Base-by-base conservation (phyloP, 129 eudicot species). In the Kitagawia praeruptora region DNA sequence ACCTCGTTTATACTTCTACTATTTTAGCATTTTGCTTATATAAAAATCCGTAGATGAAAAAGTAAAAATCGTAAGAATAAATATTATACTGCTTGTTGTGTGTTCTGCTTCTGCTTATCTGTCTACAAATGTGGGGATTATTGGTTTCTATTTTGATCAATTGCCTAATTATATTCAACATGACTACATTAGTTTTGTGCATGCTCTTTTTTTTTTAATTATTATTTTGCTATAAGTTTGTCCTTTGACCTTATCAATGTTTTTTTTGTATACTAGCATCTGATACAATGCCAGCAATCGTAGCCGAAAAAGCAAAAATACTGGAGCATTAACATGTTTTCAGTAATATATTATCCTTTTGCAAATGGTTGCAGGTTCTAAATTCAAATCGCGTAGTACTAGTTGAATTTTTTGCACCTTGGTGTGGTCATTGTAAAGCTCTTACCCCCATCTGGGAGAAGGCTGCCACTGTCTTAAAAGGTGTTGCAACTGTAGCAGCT, bases 351-450 rank as follows among this genome's bases (percentile, higher is more conserved):
- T 21, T 56, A 27, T 64, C 71, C 37, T 64, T 28, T 66, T 73
- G 34, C 76, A 23, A 73, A 44, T 73, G 34, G 27, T 66, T 34
- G 77, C 86, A 93, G 98, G 98, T 89, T 69, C 78, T 89, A 25
- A 88, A 94, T 88, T 89, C 98, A 18, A 91, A 94, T 49, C 86
- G 98, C 42, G 90, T 94, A 45, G 98, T 94, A 6, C 67, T 94
- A 56, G 97, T 94, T 42, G 98, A 94, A 88, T 94, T 91, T 64
- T 94, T 79, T 25, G 98, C 98, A 14, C 96, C 98, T 49, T 94
- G 98, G 98, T 94, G 98, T 82, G 98, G 98, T 27, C 97, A 94
- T 81, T 94, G 98, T 88, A 74, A 91, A 79, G 87, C 97, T 77
- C 85, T 94, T 79, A 91, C 97, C 5, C 97, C 98, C 38, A 82